These are phyloP conservation scores for Taphrina betulina DNA, from an alignment of 1,139 yeast genomes.

Conservation along the genomic window DNA sequence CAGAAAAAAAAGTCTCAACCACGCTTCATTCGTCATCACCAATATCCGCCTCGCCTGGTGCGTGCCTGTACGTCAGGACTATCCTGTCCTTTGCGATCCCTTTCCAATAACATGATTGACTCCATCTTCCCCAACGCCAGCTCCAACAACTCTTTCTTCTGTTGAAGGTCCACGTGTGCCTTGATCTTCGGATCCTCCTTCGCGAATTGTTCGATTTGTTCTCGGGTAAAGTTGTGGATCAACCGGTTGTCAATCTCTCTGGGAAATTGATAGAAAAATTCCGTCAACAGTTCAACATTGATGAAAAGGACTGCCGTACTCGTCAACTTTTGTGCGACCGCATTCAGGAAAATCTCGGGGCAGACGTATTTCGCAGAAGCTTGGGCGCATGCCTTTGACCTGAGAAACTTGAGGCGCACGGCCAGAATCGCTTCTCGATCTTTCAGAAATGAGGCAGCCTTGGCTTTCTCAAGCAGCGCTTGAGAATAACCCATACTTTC, in stretches of 20 bases:
- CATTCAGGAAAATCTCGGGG: constrained; percentile 90
- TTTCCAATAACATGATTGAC: constrained; percentile 72
- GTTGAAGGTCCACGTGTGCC: constrained; percentile 88
- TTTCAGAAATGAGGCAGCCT: constrained; percentile 76
- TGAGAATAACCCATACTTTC: constrained; percentile 57
- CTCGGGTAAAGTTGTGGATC: constrained; percentile 61
- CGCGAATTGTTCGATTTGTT: constrained; percentile 84
- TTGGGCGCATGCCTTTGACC: constrained; percentile 69
- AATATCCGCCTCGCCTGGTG: background rate
- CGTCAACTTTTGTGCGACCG: constrained; percentile 85
- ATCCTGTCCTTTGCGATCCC: constrained; percentile 16
- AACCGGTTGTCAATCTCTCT: constrained; percentile 81
- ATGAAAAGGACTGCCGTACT: constrained; percentile 89
- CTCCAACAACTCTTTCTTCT: constrained; percentile 82
- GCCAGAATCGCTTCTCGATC: constrained; percentile 71
- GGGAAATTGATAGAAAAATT: constrained; percentile 90
- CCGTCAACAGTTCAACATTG: constrained; percentile 89
- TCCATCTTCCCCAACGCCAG: constrained; percentile 83
- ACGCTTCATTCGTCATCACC: too few relatives aligned
- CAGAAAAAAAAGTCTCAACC: too few relatives aligned
- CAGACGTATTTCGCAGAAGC: constrained; percentile 85
- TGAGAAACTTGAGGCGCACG: constrained; percentile 73
- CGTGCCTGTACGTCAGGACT: background rate
- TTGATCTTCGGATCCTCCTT: constrained; percentile 91
- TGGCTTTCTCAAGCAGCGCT: constrained; percentile 61